Base-by-base conservation (phyloP, 2,329 filamentous ascomycete species). In the Moelleriella libera region DNA sequence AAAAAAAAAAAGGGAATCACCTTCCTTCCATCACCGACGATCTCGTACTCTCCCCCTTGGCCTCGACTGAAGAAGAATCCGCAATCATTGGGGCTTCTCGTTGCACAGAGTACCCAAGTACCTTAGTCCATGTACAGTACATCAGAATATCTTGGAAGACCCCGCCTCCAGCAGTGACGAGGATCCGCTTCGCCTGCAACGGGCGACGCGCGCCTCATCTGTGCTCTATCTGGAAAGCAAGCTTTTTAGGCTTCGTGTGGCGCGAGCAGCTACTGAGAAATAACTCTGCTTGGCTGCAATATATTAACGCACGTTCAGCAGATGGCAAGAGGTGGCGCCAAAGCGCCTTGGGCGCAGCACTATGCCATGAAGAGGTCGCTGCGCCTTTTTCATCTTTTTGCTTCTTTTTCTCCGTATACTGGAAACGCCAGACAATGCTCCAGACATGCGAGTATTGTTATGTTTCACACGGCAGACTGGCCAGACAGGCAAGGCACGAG, bases 111-210 rank as follows among this genome's bases (percentile, higher is more conserved):
- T 21, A 21, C 21, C 21, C n/a, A n/a, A n/a, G n/a, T 21, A 21
- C 21, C 21, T 21, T 3, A 21, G 21, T 21, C 21, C 3, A 21
- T 21, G 21, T 21, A 21, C 21, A 21, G 21, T 21, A 21, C 21
- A 21, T 21, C 21, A 21, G 21, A 21, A 21, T 3, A 21, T 21
- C 21, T 21, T 21, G 3, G 21, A 21, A 21, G 21, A 21, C 21
- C 21, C 21, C 21, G 3, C 21, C 21, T 21, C 21, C 21, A 21
- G 21, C 21, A 21, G 21, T 21, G 21, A 21, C 5, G 41, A 30
- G 34, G 34, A 8, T 14, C 46, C 46, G 34, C 46, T 31, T 44
- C 40, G 46, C 32, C 31, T 32, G 46, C 34, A 41, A 45, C 41
- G 41, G 42, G 30, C 41, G 40, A 30, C 6, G 31, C 31, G 30